Conservation (phyloP, 441 rosid genomes). For the Populus tomentosa region DNA sequence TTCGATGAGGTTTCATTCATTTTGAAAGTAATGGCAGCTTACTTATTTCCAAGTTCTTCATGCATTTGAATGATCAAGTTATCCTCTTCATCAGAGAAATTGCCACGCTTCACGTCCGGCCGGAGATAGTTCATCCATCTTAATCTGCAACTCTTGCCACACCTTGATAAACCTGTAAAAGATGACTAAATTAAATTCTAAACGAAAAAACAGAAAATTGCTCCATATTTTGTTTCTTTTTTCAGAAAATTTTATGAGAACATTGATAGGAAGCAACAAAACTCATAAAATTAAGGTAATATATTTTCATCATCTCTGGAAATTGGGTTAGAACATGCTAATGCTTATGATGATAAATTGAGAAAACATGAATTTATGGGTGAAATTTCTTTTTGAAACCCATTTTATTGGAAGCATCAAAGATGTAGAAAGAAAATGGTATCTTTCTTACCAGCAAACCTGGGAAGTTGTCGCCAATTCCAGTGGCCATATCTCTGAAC, state of each 20-base stretch:
- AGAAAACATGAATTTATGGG: neutral
- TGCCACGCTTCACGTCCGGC: constrained; percentile 48
- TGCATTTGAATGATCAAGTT: constrained; percentile 40
- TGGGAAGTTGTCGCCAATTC: constrained; percentile 46
- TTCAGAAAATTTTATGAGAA: too few relatives aligned
- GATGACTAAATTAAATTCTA: neutral
- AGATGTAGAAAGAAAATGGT: neutral
- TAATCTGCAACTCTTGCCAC: constrained; percentile 58
- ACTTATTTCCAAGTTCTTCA: constrained; percentile 49
- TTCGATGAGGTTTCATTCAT: neutral
- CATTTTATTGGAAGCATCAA: neutral
- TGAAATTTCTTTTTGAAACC: neutral
- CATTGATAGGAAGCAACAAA: too few relatives aligned
- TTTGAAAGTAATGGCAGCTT: neutral
- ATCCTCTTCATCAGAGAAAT: constrained; percentile 42
- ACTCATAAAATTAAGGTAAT: too few relatives aligned
- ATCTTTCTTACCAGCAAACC: constrained; percentile 30
- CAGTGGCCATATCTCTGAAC: constrained; percentile 30
- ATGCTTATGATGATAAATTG: neutral
- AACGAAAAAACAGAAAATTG: neutral
- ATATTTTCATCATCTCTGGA: neutral
- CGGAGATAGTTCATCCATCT: constrained; percentile 15
- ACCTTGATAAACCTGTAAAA: constrained; percentile 41
- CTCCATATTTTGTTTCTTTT: neutral
- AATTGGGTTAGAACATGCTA: neutral